Evolutionary conservation across 495 filamentous ascomycete species (phyloP).

Genomic region (Rhizodiscina lignyota): DNA sequence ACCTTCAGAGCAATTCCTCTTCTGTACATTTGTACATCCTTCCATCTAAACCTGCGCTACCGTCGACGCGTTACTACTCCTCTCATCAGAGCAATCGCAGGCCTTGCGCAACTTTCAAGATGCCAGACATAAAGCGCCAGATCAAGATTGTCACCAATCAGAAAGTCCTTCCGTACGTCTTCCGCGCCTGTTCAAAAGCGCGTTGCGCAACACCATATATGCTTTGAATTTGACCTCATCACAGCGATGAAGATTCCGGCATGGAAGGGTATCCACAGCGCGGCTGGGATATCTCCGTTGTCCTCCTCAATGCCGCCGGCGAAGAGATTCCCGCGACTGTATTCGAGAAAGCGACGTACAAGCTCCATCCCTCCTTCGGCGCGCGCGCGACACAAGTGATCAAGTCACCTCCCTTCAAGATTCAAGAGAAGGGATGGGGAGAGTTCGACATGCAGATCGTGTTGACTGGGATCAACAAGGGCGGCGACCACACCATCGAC

Average conservation of each 20-base stretch:
- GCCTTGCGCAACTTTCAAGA: too few relatives aligned
- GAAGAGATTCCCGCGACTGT: constrained; percentile 53
- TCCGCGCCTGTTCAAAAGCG: too few relatives aligned
- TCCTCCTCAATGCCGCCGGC: constrained; percentile 40
- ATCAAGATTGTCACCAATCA: too few relatives aligned
- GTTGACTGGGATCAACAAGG: constrained; percentile 64
- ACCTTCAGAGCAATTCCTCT: too few relatives aligned
- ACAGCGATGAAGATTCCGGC: constrained; percentile 49
- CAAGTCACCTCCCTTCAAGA: constrained; percentile 72
- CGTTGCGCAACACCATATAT: too few relatives aligned
- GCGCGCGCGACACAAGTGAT: constrained; percentile 48
- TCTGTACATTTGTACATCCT: too few relatives aligned
- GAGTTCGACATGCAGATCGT: constrained; percentile 94
- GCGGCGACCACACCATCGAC: constrained; percentile 57
- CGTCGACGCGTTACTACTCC: constrained; percentile 5
- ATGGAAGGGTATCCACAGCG: constrained; percentile 86
- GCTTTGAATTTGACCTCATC: too few relatives aligned
- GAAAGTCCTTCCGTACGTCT: too few relatives aligned
- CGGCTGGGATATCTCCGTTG: too few relatives aligned
- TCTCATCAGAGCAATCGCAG: constrained; percentile 1
- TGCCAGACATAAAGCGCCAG: too few relatives aligned
- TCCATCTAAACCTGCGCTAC: constrained; percentile 1
- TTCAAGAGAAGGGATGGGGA: constrained; percentile 92
- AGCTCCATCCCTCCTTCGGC: constrained; percentile 83
- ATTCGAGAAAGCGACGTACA: constrained; percentile 85